Evolutionary conservation across 345 rosid genomes (phyloP).

Genomic region (Pugionium cornutum): DNA sequence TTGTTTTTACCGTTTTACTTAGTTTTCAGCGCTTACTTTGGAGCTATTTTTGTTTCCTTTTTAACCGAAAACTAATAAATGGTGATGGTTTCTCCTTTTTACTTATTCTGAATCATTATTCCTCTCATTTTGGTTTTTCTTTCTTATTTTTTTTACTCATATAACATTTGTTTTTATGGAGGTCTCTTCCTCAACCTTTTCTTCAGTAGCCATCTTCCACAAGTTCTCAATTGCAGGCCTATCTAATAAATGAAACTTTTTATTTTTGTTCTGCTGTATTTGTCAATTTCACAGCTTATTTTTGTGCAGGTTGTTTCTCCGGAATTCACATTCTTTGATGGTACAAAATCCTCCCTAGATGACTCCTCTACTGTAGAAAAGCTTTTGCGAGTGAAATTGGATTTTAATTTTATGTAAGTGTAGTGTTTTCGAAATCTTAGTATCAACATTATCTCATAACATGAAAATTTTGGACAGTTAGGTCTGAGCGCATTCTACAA

Average conservation of each 20-base stretch:
- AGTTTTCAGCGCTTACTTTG: conserved; percentile 2
- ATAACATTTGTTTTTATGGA: conserved; percentile 15
- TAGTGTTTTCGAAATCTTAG: conserved; percentile 6
- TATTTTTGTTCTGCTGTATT: conserved; percentile 1
- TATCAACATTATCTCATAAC: conserved; percentile 9
- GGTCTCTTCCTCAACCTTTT: conserved; percentile 4
- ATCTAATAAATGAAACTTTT: conserved; percentile 1
- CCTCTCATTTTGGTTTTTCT: not conserved
- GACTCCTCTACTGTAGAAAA: conserved; percentile 79
- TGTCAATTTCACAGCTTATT: conserved; percentile 19
- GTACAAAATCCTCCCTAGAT: conserved; percentile 83
- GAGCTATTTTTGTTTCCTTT: conserved; percentile 4
- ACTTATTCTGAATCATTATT: not conserved
- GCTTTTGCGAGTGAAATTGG: conserved; percentile 95
- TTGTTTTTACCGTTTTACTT: conserved; percentile 2
- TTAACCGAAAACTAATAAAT: not conserved
- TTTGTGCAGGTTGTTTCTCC: conserved; percentile 79
- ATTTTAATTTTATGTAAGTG: conserved; percentile 92
- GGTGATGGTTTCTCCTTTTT: conserved; percentile 18
- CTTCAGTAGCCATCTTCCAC: conserved; percentile 15
- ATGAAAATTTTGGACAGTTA: conserved; percentile 12
- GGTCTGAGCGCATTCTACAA: conserved; percentile 16
- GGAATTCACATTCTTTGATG: conserved; percentile 94
- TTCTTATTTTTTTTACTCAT: conserved; percentile 15
- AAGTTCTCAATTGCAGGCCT: conserved; percentile 10